A percentile compares a stretch with the other conserved stretches of the same genome.
Conservation (phyloP, 768 basidiomycete species). For the Aureoboletus auriporus region DNA sequence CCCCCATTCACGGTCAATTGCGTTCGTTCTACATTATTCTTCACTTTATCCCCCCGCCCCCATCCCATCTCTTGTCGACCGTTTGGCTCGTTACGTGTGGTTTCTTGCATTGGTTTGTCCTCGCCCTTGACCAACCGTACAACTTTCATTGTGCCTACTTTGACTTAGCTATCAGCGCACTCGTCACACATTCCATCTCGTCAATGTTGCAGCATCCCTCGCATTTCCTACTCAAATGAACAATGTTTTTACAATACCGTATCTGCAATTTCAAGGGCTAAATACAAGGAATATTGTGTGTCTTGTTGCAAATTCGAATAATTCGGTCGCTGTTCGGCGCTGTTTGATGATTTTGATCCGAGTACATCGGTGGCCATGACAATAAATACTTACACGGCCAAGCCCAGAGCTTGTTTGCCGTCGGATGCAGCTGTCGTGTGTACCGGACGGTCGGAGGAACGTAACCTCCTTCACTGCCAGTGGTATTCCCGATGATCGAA, state of each 20-base stretch:
- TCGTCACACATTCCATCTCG: constrained; percentile 30
- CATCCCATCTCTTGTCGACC: constrained; percentile 32
- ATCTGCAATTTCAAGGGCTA: constrained; percentile 28
- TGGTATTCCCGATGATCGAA: too few relatives aligned
- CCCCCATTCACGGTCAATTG: constrained; percentile 41
- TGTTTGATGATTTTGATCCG: constrained; percentile 12
- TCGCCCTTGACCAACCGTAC: constrained; percentile 22
- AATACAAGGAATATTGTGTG: constrained; percentile 23
- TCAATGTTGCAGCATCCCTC: constrained; percentile 45
- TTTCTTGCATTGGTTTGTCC: constrained; percentile 31
- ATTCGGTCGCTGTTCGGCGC: constrained; percentile 5
- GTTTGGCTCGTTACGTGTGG: constrained; percentile 32
- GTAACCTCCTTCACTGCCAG: too few relatives aligned
- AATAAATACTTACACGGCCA: constrained; percentile 11
- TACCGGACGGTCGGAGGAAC: too few relatives aligned
- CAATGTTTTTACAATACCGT: constrained; percentile 37
- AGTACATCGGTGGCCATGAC: constrained; percentile 10
- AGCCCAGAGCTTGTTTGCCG: not conserved
- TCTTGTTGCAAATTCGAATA: constrained; percentile 2
- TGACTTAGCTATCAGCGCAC: constrained; percentile 28
- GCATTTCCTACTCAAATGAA: constrained; percentile 36
- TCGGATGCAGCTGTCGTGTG: not conserved
- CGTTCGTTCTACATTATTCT: constrained; percentile 77
- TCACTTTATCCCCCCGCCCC: constrained; percentile 66
- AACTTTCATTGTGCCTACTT: constrained; percentile 31